Evolutionary conservation across 805 yeast genomes (phyloP), one percentile per base, ranked within the genome.

Genomic region (Blastobotrys chiropterorum): DNA sequence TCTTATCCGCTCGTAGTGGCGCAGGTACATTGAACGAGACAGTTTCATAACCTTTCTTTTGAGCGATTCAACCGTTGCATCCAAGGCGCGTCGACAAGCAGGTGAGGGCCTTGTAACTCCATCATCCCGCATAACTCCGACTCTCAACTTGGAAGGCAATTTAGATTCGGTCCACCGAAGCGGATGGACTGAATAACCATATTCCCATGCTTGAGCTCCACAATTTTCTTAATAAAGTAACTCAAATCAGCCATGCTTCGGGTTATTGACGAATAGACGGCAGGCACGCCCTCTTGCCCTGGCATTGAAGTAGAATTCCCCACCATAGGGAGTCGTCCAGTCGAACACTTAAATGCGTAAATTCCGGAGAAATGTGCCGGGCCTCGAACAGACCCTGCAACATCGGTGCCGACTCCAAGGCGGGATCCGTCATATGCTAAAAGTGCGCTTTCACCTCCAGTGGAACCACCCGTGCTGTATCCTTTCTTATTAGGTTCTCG

Each of bases 1-100:
- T 75, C 2, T 84, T 82, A 54, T 76, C 77, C 19, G 84, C 84
- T 58, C 78, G 75, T 47, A 79, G 64, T 1, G 81, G 79, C 48
- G 72, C 76, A 34, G 86, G 80, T 2, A 76, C 67, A 4, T 60
- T 62, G 67, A 75, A 75, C 20, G 68, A 73, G 6, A 75, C 71
- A 20, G 75, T 68, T 47, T 72, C 74, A 56, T 75, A 78, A 48
- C 82, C 82, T 52, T 72, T 70, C 46, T 62, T 68, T 60, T 53
- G 46, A 72, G 62, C n/a, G 75, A 72, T 11, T 69, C 76, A 4
- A 66, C 69, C 11, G 71, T 63, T 46, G 64, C 53, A 30, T 71
- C 48, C 15, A 72, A 61, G 5, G 75, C 76, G 14, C 76, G 65
- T 13, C 64, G 66, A 49, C 73, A 72, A 38, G 70, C 76, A 44